Base-by-base conservation (phyloP, 106 monocot species). In the Hemerocallis citrina region DNA sequence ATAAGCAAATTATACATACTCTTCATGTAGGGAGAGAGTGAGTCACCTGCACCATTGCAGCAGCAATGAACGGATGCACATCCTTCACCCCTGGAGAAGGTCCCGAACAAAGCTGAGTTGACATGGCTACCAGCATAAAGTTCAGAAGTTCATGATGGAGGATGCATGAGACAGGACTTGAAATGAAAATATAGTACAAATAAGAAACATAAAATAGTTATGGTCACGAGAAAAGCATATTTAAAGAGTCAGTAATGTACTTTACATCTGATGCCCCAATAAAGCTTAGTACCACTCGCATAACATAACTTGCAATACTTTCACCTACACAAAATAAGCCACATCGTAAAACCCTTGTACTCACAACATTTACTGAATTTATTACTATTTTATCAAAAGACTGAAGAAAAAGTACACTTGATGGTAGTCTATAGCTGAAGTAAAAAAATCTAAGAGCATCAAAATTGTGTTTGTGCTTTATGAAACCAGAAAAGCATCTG, bases 141-240 rank as follows among this genome's bases (percentile, higher is more conserved):
- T 85, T 96, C 67, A 96, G 46, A 24, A 96, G 81, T 73, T 96
- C 96, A 74, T 88, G 91, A 75, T 96, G 87, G 30, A 96, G 84
- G 63, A 81, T 54, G 60, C 69, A 83, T 48, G 96, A 88, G 33
- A 70, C 69, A 60, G 66, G 62, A 79, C 96, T 96, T 79, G 68
- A 45, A 74, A 64, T 22, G 34, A 19, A 75, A 72, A 75, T 54
- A 69, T 15, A 22, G 68, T 19, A 22, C 34, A 79, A 68, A 68
- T 73, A 27, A 77, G 58, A 70, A 55, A 52, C 32, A 72, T 4
- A 68, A 55, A 23, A 54, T 57, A 11, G 30, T 47, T 13, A 6
- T 43, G n/a, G 14, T 43, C 29, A 62, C 27, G 44, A 60, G 45
- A 36, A 24, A 22, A 38, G 47, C 22, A 54, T 6, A 39, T 51